phyloP scores from a whole-genome alignment of 352 stramenopile species.

The Plasmopara muralis region DNA sequence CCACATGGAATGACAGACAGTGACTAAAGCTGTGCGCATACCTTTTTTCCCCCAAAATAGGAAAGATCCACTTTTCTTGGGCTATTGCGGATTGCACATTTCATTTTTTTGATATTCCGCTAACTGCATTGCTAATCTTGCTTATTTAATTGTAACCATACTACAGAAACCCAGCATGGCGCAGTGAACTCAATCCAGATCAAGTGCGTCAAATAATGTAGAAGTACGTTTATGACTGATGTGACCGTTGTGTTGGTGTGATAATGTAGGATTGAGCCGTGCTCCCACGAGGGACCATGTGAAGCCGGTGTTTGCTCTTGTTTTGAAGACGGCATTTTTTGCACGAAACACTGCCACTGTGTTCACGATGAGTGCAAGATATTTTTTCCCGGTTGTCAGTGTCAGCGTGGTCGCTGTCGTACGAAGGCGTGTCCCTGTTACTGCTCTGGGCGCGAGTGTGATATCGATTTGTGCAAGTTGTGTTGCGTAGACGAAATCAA shows the following conservation, averaged over 20 bases:
- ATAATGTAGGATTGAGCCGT: conserved; percentile 65
- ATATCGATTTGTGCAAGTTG: conserved; percentile 86
- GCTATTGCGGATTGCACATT: conserved; percentile 25
- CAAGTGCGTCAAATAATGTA: conserved; percentile 26
- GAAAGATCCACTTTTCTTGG: conserved; percentile 17
- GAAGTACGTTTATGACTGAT: not conserved
- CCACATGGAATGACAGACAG: conserved; percentile 51
- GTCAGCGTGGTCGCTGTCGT: conserved; percentile 67
- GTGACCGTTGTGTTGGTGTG: conserved; percentile 1
- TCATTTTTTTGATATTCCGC: not conserved
- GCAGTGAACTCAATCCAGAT: conserved; percentile 42
- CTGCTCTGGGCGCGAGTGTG: conserved; percentile 87
- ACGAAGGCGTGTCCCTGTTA: conserved; percentile 89
- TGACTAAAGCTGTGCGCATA: conserved; percentile 11
- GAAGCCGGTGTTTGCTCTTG: conserved; percentile 83
- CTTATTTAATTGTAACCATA: conserved; percentile 4
- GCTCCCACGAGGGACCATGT: conserved; percentile 82
- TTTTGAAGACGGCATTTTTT: conserved; percentile 82
- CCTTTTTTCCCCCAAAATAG: conserved; percentile 26
- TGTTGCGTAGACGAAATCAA: conserved; percentile 61
- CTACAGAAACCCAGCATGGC: conserved; percentile 34
- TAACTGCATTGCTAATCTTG: conserved; percentile 4
- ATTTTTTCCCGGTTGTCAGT: conserved; percentile 87
- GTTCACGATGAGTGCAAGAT: conserved; percentile 74
- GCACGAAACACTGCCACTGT: conserved; percentile 89